These are phyloP conservation scores for Aspergillus awamori DNA, from an alignment of 2,329 filamentous ascomycete species.

Conservation along the genomic window DNA sequence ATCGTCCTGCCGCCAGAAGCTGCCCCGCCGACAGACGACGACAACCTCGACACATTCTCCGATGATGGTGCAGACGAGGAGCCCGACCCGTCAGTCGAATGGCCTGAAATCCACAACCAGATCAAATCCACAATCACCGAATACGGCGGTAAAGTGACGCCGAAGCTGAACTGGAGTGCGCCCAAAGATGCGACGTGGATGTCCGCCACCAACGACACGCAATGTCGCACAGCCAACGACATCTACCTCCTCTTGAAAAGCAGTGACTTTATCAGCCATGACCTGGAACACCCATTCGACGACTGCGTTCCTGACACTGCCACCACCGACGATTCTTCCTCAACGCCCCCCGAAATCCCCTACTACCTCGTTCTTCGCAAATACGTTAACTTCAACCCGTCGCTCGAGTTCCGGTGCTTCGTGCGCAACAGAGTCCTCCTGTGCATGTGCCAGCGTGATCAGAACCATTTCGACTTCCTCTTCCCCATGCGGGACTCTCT, in stretches of 20 bases:
- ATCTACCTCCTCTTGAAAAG: slow-evolving; percentile 93
- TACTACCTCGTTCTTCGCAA: slow-evolving; percentile 85
- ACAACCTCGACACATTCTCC: slow-evolving; percentile 55
- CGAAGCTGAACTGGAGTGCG: slow-evolving; percentile 96
- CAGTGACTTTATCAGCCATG: slow-evolving; percentile 91
- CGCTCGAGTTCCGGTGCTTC: slow-evolving; percentile 93
- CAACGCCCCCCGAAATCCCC: slow-evolving; percentile 54
- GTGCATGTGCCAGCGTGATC: slow-evolving; percentile 83
- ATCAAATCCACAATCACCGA: slow-evolving; percentile 78
- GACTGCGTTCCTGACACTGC: slow-evolving; percentile 58
- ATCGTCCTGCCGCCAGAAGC: slow-evolving; percentile 72
- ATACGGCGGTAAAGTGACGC: slow-evolving; percentile 81
- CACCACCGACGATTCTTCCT: slow-evolving; percentile 12
- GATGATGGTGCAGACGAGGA: slow-evolving; percentile 61
- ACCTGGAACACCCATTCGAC: slow-evolving; percentile 90
- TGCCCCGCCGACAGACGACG: slow-evolving; percentile 35
- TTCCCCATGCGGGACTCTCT: slow-evolving; percentile 67
- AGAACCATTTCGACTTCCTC: slow-evolving; percentile 88
- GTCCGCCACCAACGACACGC: slow-evolving; percentile 81
- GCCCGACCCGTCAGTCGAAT: slow-evolving; percentile 57
- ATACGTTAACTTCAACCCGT: slow-evolving; percentile 84
- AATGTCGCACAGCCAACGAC: slow-evolving; percentile 85
- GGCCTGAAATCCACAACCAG: slow-evolving; percentile 72
- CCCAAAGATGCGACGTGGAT: slow-evolving; percentile 98
- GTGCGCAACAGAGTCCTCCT: slow-evolving; percentile 80